Evolutionary conservation across 2,329 filamentous ascomycete species (phyloP), one percentile per base, ranked within the genome.

Genomic region (Exophiala xenobiotica): DNA sequence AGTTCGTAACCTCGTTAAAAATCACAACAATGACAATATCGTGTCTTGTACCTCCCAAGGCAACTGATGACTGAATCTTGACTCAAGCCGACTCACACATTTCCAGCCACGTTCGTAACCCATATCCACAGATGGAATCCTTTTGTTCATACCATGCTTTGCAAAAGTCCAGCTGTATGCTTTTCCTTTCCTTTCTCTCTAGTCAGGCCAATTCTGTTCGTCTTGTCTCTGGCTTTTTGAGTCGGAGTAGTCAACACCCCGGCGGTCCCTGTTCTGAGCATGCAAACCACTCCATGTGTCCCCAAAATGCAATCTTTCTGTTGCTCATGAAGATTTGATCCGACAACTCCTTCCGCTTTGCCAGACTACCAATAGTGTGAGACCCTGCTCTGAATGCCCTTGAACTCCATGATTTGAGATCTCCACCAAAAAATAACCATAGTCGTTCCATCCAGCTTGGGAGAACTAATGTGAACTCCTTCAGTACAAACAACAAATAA

Each of bases 201-300:
- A n/a, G n/a, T n/a, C n/a, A n/a, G n/a, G 31, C 31, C 31, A 35
- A 35, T 35, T 35, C 31, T 35, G 31, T 35, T 35, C 18, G 31
- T 35, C 31, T 35, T 35, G 31, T 16, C 31, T 16, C 31, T 35
- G 11, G 31, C 3, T 35, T 31, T 31, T 31, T 31, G 27, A 31
- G 31, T 14, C n/a, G n/a, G n/a, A n/a, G n/a, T n/a, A n/a, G n/a
- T n/a, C n/a, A n/a, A n/a, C n/a, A n/a, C n/a, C n/a, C n/a, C n/a
- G n/a, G n/a, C n/a, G n/a, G 18, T 16, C 18, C 31, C 31, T 31
- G 12, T 6, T 14, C 31, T 16, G 18, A 14, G 31, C 31, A 35
- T 35, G 6, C n/a, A 35, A 35, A 35, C 18, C 31, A 4, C 31
- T 35, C 31, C 31, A 35, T 14, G 31, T n/a, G n/a, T n/a, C n/a